phyloP scores from a whole-genome alignment of 148 eudicot species.

The Silene uniflora region DNA sequence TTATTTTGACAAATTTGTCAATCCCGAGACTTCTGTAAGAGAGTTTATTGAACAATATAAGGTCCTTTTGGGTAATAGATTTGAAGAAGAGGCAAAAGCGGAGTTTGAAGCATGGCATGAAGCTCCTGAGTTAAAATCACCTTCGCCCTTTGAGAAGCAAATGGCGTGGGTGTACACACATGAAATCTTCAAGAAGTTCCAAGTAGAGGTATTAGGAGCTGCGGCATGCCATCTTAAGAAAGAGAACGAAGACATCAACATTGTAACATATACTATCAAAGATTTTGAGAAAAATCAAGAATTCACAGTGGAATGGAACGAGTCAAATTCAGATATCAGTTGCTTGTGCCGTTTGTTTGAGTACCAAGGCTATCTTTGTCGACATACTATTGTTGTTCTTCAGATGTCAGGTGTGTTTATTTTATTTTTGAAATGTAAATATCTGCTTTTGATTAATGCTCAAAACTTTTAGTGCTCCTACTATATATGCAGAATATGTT shows the following conservation, averaged over 20 bases:
- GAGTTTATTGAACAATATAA: slow-evolving; percentile 52
- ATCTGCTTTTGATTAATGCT: not conserved
- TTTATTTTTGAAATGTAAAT: not conserved
- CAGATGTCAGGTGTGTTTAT: slow-evolving; percentile 66
- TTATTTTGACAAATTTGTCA: slow-evolving; percentile 44
- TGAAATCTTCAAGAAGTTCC: slow-evolving; percentile 55
- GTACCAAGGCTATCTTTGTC: slow-evolving; percentile 52
- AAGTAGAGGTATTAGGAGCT: slow-evolving; percentile 66
- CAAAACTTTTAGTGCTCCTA: too few species aligned
- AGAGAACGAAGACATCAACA: slow-evolving; percentile 43
- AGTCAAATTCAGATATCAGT: slow-evolving; percentile 42
- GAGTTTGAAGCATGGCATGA: slow-evolving; percentile 72
- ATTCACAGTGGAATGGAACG: slow-evolving; percentile 53
- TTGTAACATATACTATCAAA: slow-evolving; percentile 46
- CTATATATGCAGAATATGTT: too few species aligned
- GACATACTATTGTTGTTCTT: slow-evolving; percentile 63
- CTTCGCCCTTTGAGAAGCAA: slow-evolving; percentile 68
- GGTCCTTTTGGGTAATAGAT: slow-evolving; percentile 42
- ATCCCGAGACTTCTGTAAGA: slow-evolving; percentile 39
- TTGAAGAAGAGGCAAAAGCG: slow-evolving; percentile 62
- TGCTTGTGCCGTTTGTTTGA: slow-evolving; percentile 66
- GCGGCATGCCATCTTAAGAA: slow-evolving; percentile 70
- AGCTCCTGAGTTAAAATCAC: slow-evolving; percentile 58
- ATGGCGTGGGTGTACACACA: slow-evolving; percentile 54
- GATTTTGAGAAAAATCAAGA: slow-evolving; percentile 57